Conservation (phyloP, 352 stramenopile genomes). For the Pythium rishiriense region DNA sequence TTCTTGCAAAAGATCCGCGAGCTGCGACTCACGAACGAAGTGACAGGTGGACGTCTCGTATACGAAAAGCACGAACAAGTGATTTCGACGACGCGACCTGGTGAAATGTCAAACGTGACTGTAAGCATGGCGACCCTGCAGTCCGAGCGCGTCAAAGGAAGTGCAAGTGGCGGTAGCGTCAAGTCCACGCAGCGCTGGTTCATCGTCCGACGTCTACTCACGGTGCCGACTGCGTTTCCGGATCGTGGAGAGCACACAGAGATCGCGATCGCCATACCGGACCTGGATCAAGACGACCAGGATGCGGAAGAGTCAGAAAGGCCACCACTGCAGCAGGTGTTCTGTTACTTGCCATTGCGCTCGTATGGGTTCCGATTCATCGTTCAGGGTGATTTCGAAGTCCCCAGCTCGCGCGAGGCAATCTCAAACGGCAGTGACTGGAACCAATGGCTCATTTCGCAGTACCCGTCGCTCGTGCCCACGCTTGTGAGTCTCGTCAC, state of each 20-base stretch:
- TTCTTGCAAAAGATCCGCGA: slow-evolving; percentile 76
- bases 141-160: not conserved
- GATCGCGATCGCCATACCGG: slow-evolving; percentile 58
- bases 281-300: slow-evolving; percentile 22
- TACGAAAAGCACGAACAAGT: slow-evolving; percentile 41
- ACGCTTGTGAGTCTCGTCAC: slow-evolving; percentile 15
- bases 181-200: slow-evolving; percentile 59
- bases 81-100: not conserved
- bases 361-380: slow-evolving; percentile 87
- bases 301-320: slow-evolving; percentile 17
- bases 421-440: slow-evolving; percentile 83
- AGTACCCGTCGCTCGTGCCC: slow-evolving; percentile 57
- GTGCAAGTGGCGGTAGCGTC: not conserved
- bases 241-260: slow-evolving; percentile 38
- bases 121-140: slow-evolving; percentile 24
- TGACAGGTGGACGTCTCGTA: slow-evolving; percentile 36
- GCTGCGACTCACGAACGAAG: slow-evolving; percentile 52
- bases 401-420: slow-evolving; percentile 82
- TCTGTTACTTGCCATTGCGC: slow-evolving; percentile 79
- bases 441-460: slow-evolving; percentile 87
- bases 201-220: slow-evolving; percentile 47
- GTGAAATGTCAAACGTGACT: not conserved
- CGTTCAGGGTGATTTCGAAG: slow-evolving; percentile 84
- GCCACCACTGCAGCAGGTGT: slow-evolving; percentile 73
- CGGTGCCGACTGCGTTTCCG: slow-evolving; percentile 26